These are phyloP conservation scores for Cornus florida DNA, from an alignment of 148 eudicot genomes.

Conservation along the genomic window DNA sequence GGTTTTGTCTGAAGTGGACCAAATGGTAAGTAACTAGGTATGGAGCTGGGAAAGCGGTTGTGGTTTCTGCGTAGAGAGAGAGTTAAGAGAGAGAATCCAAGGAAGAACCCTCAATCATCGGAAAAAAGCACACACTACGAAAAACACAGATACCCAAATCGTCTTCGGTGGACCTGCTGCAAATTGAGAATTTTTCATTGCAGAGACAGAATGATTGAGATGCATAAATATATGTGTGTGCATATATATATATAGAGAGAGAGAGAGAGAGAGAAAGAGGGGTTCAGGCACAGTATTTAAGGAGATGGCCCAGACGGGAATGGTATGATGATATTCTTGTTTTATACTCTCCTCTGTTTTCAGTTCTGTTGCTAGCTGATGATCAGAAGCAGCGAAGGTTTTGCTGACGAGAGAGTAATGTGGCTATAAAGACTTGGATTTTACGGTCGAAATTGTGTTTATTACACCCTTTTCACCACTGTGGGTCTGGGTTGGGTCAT, in stretches of 20 bases:
- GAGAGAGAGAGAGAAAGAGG: not conserved
- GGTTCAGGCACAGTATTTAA: conserved; percentile 20
- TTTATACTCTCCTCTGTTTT: conserved; percentile 8
- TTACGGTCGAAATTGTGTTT: conserved; percentile 15
- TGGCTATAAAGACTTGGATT: not conserved
- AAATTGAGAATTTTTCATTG: not conserved
- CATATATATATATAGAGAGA: not conserved
- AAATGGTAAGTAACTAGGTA: conserved; percentile 5
- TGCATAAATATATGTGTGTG: not conserved
- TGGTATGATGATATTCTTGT: conserved; percentile 11
- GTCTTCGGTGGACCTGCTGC: not conserved
- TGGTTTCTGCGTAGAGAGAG: not conserved
- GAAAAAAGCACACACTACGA: conserved; percentile 28
- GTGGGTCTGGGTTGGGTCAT: not conserved
- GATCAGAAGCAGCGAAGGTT: conserved; percentile 14
- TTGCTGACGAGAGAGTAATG: conserved; percentile 11
- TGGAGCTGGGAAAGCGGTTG: not conserved
- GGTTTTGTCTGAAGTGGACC: conserved; percentile 2
- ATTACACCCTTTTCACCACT: not conserved
- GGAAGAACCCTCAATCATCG: conserved; percentile 8
- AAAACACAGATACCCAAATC: conserved; percentile 26
- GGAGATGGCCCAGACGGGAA: not conserved
- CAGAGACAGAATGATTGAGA: conserved; percentile 5
- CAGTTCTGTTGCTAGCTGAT: not conserved
- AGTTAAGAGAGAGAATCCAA: conserved; percentile 20